Base-by-base conservation (phyloP, 805 yeast genomes). In the Metschnikowia baotianmanensis region DNA sequence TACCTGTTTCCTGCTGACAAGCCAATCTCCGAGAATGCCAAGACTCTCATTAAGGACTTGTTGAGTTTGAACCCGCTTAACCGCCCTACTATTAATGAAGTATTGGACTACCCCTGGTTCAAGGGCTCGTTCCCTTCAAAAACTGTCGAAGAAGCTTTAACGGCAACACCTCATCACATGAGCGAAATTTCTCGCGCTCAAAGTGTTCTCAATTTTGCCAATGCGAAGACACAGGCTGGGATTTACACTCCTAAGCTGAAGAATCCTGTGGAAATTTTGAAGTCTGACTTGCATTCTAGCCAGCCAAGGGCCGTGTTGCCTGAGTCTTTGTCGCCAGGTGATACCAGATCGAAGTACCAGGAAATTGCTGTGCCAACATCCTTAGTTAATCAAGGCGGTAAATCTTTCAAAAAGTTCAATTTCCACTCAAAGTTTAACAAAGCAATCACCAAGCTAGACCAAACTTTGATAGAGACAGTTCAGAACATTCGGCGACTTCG, bases 271-370 rank as follows among this genome's bases (percentile, higher is more conserved):
- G 84, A 82, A 56, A 80, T 83, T 23, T 72, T 83, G 45, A 78
- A 75, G 58, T 74, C 83, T 1, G 90, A 83, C 59, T 67, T 83
- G 51, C 82, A 80, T 51, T 78, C 84, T 40, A 86, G 82, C 59
- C 77, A 75, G 53, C 82, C 84, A 34, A 76, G 70, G 52, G 63
- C 86, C 3, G 74, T 90, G 45, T 70, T 90, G 52, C 98, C 98
- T 26, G 85, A 83, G 53, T 85, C 96, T 2, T 76, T 90, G 57
- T 89, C 96, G 18, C 98, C 98, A 13, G 91, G 91, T 51, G 89
- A 87, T 57, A 88, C 96, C 33, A 85, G 81, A 58, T 81, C 75
- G 62, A 90, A 90, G 66, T 90, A 90, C 65, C 83, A 83, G 59
- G 93, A 85, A 57, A 79, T 82, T 40, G 74, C 68, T 33, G 70